Percentiles rank a stretch among this genome's conserved stretches.
Evolutionary conservation across 345 rosid species (phyloP).

Genomic region (Syzygium jambos): DNA sequence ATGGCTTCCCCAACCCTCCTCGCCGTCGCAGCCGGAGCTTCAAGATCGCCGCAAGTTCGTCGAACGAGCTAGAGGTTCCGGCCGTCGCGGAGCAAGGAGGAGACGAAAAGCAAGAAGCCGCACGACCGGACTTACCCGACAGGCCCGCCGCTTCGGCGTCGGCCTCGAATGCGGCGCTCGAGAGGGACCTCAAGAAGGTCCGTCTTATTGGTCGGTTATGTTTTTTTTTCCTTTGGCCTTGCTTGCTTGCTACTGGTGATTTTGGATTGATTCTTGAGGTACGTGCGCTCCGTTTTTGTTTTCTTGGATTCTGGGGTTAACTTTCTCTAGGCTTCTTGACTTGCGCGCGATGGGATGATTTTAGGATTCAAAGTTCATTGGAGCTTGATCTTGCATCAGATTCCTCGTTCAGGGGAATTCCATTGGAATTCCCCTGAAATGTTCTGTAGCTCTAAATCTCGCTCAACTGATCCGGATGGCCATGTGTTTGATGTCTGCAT

Average conservation of each 20-base stretch:
- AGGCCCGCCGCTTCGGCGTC: constrained; percentile 11
- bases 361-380: background rate
- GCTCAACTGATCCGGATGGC: background rate
- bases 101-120: background rate
- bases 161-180: constrained; percentile 26
- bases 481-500: background rate
- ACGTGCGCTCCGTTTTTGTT: background rate
- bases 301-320: background rate
- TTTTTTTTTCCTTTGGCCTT: background rate
- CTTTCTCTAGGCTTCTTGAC: background rate
- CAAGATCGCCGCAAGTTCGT: constrained; percentile 19
- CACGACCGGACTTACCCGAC: constrained; percentile 8
- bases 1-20: background rate
- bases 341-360: background rate
- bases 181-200: constrained; percentile 82
- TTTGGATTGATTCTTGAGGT: background rate
- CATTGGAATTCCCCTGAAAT: background rate
- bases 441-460: background rate
- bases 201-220: background rate
- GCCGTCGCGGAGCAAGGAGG: constrained; percentile 21
- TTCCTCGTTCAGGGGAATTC: background rate
- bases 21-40: constrained; percentile 10
- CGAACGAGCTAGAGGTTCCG: constrained; percentile 36
- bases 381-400: background rate
- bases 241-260: background rate